These are phyloP conservation scores for Cadophora sp. DNA, from an alignment of 2,329 filamentous ascomycete species.

Conservation along the genomic window DNA sequence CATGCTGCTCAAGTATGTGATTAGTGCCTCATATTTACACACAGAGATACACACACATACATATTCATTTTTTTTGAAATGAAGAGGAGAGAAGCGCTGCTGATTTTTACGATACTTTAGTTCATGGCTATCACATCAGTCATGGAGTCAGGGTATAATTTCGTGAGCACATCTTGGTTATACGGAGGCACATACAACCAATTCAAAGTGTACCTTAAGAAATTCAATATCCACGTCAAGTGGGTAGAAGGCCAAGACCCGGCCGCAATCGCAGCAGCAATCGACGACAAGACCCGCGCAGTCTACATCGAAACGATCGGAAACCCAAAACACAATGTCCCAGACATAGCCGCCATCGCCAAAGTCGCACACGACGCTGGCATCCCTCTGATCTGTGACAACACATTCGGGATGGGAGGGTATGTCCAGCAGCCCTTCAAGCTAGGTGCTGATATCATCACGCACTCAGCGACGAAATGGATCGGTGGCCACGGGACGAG, in stretches of 20 bases:
- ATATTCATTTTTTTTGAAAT: too few relatives aligned
- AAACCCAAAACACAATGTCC: conserved; percentile 72
- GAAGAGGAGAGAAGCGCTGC: too few relatives aligned
- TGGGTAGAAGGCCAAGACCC: conserved; percentile 67
- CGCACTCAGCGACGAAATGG: conserved; percentile 69
- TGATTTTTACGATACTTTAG: conserved; percentile 46
- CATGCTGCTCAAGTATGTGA: conserved; percentile 55
- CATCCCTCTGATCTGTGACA: conserved; percentile 60
- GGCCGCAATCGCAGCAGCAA: conserved; percentile 63
- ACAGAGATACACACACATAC: too few relatives aligned
- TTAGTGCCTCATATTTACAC: too few relatives aligned
- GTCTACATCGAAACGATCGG: conserved; percentile 73
- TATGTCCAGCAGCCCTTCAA: conserved; percentile 68
- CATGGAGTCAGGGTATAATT: conserved; percentile 69
- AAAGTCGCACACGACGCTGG: conserved; percentile 67
- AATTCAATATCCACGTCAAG: conserved; percentile 68
- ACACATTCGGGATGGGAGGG: conserved; percentile 72
- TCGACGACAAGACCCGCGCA: conserved; percentile 69
- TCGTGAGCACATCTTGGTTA: conserved; percentile 68
- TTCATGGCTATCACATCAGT: conserved; percentile 71
- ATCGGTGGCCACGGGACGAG: conserved; percentile 74
- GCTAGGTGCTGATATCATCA: conserved; percentile 69
- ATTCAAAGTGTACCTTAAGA: conserved; percentile 68
- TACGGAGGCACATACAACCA: conserved; percentile 74
- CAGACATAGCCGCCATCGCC: conserved; percentile 69